A percentile compares a stretch with the other conserved stretches of the same genome.
Conservation (phyloP, 495 filamentous ascomycete species). For the Neurospora intermedia region DNA sequence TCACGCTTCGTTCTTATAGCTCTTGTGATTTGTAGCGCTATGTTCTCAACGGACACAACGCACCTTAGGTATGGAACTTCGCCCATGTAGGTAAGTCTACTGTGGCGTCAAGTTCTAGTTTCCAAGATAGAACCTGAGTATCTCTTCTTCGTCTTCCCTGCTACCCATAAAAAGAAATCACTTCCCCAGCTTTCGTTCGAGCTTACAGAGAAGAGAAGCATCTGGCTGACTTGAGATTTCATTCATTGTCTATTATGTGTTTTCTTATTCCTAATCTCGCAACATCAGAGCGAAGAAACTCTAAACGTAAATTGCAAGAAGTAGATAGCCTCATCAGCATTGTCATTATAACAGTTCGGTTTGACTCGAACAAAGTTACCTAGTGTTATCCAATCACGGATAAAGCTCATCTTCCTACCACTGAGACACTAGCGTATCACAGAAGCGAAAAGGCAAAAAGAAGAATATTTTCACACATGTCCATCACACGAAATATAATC, state of each 20-base stretch:
- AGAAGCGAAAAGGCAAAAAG: not conserved
- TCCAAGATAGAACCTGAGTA: not conserved
- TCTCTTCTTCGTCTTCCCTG: not conserved
- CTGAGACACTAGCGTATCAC: not conserved
- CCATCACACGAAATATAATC: not conserved
- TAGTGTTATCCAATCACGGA: no score
- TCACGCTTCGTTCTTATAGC: not conserved
- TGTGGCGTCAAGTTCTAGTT: not conserved
- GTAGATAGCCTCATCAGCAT: no score
- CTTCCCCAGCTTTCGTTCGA: not conserved
- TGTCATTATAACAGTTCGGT: no score
- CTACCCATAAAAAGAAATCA: not conserved
- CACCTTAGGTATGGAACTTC: no score
- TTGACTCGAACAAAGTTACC: no score
- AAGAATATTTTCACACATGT: not conserved
- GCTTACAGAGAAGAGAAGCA: not conserved
- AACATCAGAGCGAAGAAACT: not conserved
- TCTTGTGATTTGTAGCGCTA: not conserved
- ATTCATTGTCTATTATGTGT: not conserved
- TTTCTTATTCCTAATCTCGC: not conserved
- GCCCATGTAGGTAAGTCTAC: not conserved
- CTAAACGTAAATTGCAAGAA: no score
- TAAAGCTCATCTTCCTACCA: not conserved
- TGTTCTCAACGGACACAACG: not conserved
- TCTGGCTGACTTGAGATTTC: not conserved